Evolutionary conservation across 2,329 filamentous ascomycete genomes (phyloP).

Genomic region (Fusarium torulosum): DNA sequence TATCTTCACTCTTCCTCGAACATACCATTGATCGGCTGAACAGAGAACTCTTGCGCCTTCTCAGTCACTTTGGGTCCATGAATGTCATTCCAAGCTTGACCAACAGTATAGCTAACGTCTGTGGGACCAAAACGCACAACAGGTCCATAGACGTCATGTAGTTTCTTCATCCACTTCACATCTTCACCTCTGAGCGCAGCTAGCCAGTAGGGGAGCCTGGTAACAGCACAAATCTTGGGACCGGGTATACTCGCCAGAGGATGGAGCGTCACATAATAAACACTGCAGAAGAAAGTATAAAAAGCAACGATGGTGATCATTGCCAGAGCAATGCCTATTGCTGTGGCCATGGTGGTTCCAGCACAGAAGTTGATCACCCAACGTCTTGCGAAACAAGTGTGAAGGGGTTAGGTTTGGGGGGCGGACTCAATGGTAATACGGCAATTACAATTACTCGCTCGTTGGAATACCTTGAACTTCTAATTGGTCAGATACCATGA

Average conservation of each 20-base stretch:
- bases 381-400: no score
- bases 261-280: constrained; percentile 23
- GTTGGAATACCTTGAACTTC: background rate
- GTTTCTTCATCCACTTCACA: constrained; percentile 12
- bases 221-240: constrained; percentile 22
- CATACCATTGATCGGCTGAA: constrained; percentile 19
- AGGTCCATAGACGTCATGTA: constrained; percentile 26
- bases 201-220: constrained; percentile 22
- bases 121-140: constrained; percentile 29
- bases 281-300: background rate
- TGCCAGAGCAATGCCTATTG: background rate
- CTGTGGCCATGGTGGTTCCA: background rate
- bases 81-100: constrained; percentile 27
- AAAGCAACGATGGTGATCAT: background rate
- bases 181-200: constrained; percentile 8
- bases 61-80: constrained; percentile 16
- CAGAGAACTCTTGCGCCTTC: constrained; percentile 15
- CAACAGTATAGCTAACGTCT: constrained; percentile 19
- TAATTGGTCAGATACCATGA: background rate
- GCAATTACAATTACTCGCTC: background rate
- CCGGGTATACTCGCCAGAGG: constrained; percentile 23
- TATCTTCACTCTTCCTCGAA: background rate
- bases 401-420: background rate
- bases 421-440: background rate
- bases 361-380: background rate